These are phyloP conservation scores for Saccharum officinarum DNA, from an alignment of 176 grass and related monocot genomes.

Conservation along the genomic window DNA sequence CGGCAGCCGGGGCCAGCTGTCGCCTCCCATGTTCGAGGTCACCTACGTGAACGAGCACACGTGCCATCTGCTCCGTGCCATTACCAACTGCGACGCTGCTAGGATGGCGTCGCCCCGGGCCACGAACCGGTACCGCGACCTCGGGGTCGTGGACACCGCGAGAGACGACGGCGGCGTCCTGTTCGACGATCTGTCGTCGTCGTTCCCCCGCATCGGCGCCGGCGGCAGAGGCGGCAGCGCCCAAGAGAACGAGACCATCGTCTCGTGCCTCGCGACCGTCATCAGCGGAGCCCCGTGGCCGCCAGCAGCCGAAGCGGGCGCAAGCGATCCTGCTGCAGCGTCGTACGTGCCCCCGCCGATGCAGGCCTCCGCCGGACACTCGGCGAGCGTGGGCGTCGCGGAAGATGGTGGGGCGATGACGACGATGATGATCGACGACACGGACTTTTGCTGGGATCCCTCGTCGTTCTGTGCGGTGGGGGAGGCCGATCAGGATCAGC, in stretches of 20 bases:
- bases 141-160: background rate
- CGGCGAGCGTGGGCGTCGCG: background rate
- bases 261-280: constrained; percentile 28
- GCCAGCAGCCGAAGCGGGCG: background rate
- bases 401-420: background rate
- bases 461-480: background rate
- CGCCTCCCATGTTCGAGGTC: constrained; percentile 25
- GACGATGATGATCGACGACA: background rate
- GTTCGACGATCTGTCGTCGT: too few relatives aligned
- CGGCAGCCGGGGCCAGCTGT: background rate
- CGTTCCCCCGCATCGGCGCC: too few relatives aligned
- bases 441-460: background rate
- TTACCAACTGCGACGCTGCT: background rate
- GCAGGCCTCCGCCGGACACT: background rate
- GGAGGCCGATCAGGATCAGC: background rate
- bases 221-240: too few relatives aligned
- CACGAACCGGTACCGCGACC: background rate
- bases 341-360: background rate
- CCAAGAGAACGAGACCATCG: constrained; percentile 24
- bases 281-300: constrained; percentile 11
- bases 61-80: constrained; percentile 7
- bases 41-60: constrained; percentile 51
- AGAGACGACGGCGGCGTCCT: too few relatives aligned
- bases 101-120: background rate
- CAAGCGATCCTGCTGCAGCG: background rate